Evolutionary conservation across 2,329 filamentous ascomycete species (phyloP).

Genomic region (Aspergillus sp.): DNA sequence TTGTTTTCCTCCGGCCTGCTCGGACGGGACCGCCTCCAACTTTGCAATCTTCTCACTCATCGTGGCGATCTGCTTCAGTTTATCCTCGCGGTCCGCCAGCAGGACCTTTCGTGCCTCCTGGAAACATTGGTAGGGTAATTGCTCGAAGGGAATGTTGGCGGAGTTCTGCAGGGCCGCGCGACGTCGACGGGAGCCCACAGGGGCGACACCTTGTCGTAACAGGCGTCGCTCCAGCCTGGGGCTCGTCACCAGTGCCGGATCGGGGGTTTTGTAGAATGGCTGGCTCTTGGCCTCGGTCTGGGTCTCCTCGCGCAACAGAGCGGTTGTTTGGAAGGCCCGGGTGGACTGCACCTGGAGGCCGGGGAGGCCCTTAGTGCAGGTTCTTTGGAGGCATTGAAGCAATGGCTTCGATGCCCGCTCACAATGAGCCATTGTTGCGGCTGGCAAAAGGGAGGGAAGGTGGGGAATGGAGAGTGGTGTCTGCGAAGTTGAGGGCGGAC

Average conservation of each 20-base stretch:
- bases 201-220: constrained; percentile 64
- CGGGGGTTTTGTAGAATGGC: constrained; percentile 45
- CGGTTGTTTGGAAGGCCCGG: constrained; percentile 50
- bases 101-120: constrained; percentile 89
- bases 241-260: constrained; percentile 67
- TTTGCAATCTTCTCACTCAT: constrained; percentile 67
- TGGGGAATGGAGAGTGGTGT: constrained; percentile 13
- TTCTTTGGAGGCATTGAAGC: constrained; percentile 40
- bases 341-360: constrained; percentile 34
- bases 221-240: constrained; percentile 65
- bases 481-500: constrained; percentile 17
- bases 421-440: constrained; percentile 38
- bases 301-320: constrained; percentile 42
- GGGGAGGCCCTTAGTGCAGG: constrained; percentile 31
- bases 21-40: constrained; percentile 58
- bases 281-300: constrained; percentile 38
- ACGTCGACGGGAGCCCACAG: constrained; percentile 80
- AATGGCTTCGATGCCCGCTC: constrained; percentile 43
- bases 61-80: constrained; percentile 68
- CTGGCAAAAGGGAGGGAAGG: constrained; percentile 5
- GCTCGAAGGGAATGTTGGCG: constrained; percentile 78
- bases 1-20: constrained; percentile 60
- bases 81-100: constrained; percentile 74
- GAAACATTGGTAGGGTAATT: constrained; percentile 95
- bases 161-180: constrained; percentile 67